These are phyloP conservation scores for Bolboschoenoplectus hybrid DNA, from an alignment of 202 grass and related monocot species.

Conservation along the genomic window DNA sequence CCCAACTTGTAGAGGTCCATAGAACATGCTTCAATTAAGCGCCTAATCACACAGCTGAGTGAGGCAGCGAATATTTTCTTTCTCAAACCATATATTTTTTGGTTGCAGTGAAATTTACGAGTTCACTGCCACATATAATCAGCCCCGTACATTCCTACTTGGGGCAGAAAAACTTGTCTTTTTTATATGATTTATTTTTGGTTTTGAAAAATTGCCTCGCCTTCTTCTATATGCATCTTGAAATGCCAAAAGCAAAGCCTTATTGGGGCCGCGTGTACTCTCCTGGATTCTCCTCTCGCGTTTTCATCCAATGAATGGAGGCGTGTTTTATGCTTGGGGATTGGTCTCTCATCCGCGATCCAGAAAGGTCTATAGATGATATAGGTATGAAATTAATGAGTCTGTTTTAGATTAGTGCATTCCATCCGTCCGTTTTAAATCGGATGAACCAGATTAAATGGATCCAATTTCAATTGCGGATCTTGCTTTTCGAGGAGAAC, in stretches of 20 bases:
- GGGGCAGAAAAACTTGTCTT: constrained; percentile 12
- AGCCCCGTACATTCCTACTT: not conserved
- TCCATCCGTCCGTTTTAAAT: not conserved
- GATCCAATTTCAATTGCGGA: not conserved
- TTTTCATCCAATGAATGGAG: not conserved
- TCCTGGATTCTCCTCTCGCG: not conserved
- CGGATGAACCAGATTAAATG: not conserved
- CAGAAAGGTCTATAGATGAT: not conserved
- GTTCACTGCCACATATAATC: constrained; percentile 10
- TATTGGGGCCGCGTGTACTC: not conserved
- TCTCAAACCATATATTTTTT: not conserved
- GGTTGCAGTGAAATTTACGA: constrained; percentile 16
- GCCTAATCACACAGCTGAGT: constrained; percentile 8
- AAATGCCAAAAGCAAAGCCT: not conserved
- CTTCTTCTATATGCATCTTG: not conserved
- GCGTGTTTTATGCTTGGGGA: not conserved
- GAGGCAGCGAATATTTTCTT: constrained; percentile 6
- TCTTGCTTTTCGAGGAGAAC: not conserved
- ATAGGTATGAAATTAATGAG: not conserved
- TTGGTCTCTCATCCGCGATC: not conserved
- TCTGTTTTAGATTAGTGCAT: too few species aligned
- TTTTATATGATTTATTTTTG: not conserved
- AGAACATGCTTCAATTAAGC: not conserved
- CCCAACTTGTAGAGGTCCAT: not conserved
- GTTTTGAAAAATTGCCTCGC: constrained; percentile 2